phyloP scores from a whole-genome alignment of 345 rosid species.

The Corchorus capsularis region DNA sequence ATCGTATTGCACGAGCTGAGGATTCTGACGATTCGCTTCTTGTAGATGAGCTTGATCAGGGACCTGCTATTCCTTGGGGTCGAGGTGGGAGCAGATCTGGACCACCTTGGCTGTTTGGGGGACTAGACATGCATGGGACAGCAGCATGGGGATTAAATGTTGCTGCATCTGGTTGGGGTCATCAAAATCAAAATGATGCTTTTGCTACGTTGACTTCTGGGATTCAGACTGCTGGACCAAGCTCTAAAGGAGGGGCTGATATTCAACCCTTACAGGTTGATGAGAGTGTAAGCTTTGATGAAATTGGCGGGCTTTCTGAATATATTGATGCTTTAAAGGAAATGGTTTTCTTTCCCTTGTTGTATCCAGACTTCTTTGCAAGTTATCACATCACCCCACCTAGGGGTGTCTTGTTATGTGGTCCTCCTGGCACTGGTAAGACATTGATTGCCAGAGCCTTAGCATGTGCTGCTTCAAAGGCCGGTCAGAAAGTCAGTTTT shows the following conservation, averaged over 20 bases:
- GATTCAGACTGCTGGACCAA: slow-evolving; percentile 99
- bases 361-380: slow-evolving; percentile 98
- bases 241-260: slow-evolving; percentile 99
- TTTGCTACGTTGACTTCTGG: slow-evolving; percentile 76
- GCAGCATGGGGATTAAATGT: slow-evolving; percentile 80
- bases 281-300: slow-evolving; percentile 89
- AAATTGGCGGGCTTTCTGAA: slow-evolving; percentile 94
- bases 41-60: slow-evolving; percentile 99
- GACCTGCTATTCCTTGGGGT: slow-evolving; percentile 94
- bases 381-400: slow-evolving; percentile 97
- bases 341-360: slow-evolving; percentile 97
- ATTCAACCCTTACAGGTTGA: slow-evolving; percentile 98
- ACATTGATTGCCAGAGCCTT: slow-evolving; percentile 98
- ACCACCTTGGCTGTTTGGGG: slow-evolving; percentile 98
- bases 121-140: slow-evolving; percentile 85
- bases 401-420: slow-evolving; percentile 95
- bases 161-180: slow-evolving; percentile 99
- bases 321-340: slow-evolving; percentile 97
- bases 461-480: slow-evolving; percentile 99
- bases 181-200: slow-evolving; percentile 93
- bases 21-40: slow-evolving; percentile 99
- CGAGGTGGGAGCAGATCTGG: slow-evolving; percentile 94
- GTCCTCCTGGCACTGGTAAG: slow-evolving; percentile 99
- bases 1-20: slow-evolving; percentile 74
- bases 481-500: slow-evolving; percentile 99